Evolutionary conservation across 164 flowering plant genomes (phyloP).

Genomic region (Stephania japonica): DNA sequence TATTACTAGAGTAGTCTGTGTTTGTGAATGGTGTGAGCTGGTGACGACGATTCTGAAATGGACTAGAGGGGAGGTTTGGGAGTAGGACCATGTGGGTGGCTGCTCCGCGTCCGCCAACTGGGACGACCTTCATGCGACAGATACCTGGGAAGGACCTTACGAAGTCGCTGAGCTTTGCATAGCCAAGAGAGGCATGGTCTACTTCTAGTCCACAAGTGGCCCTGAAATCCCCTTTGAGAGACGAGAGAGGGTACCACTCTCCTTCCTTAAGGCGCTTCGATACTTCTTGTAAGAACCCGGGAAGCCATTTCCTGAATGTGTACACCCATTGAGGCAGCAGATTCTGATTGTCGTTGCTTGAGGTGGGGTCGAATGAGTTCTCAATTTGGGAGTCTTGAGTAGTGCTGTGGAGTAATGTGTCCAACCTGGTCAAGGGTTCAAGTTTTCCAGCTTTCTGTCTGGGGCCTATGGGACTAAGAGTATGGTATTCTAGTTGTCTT

Average conservation of each 20-base stretch:
- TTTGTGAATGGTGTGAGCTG: background rate
- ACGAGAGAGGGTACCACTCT: conserved; percentile 51
- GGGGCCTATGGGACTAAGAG: background rate
- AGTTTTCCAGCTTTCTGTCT: conserved; percentile 11
- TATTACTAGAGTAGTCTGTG: background rate
- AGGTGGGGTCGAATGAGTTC: background rate
- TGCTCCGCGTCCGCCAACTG: conserved; percentile 26
- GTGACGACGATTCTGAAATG: background rate
- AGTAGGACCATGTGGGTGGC: conserved; percentile 49
- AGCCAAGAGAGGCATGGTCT: conserved; percentile 57
- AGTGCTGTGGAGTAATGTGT: conserved; percentile 18
- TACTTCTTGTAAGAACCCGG: conserved; percentile 30
- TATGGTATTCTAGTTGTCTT: conserved; percentile 11
- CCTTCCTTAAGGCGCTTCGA: conserved; percentile 27
- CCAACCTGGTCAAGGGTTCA: conserved; percentile 30
- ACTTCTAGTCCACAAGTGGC: conserved; percentile 44
- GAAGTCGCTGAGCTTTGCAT: conserved; percentile 53
- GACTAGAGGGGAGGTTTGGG: conserved; percentile 21
- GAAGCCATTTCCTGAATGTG: conserved; percentile 52
- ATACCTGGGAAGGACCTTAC: conserved; percentile 34
- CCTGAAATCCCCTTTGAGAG: conserved; percentile 60
- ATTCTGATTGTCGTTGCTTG: background rate
- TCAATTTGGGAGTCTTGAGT: background rate
- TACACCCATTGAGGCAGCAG: conserved; percentile 34
- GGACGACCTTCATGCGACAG: conserved; percentile 38